Base-by-base conservation (phyloP, 1,284 basidiomycete genomes). In the Trametes hirsuta region DNA sequence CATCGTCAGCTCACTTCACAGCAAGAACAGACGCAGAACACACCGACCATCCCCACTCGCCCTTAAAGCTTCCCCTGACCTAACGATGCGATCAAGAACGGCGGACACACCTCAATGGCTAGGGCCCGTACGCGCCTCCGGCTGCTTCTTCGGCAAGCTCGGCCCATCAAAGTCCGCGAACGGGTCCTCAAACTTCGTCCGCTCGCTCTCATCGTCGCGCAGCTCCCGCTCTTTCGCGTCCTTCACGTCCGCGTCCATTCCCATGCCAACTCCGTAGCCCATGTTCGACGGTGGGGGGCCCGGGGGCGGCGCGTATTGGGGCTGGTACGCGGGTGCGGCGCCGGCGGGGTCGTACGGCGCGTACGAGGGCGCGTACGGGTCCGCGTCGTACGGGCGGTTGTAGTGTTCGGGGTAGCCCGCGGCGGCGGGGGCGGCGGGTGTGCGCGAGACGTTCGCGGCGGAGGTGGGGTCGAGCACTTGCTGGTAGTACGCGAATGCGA, bases 401-500 rank as follows among this genome's bases (percentile, higher is more conserved):
- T 82, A 83, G 58, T 76, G 69, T 6, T 72, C 54, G 1, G 80
- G 75, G 60, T 74, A 70, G 22, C 51, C 67, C n/a, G 62, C 67
- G 40, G 68, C 55, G 18, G 22, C 56, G n/a, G 64, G 34, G 2
- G 57, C 63, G 9, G 77, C 63, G 9, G 77, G 75, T 14, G 72
- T 59, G 24, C 74, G 77, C 12, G 67, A 68, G 44, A 75, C 61
- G 66, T 76, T 78, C n/a, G 64, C 77, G 53, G 71, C 71, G 24
- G 77, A 78, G 5, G 73, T 67, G 0, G 91, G 90, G 71, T 93
- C 88, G 34, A 84, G 78, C 9, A 84, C 70, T 75, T 94, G 91
- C 24, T 85, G 84, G 71, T 88, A 87, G 76, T 86, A 94, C 9
- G 79, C 78, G 68, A 87, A 87, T 1, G 85, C 82, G 64, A 90